phyloP scores from a whole-genome alignment of 768 basidiomycete genomes.

The Leccinum ochraceum region DNA sequence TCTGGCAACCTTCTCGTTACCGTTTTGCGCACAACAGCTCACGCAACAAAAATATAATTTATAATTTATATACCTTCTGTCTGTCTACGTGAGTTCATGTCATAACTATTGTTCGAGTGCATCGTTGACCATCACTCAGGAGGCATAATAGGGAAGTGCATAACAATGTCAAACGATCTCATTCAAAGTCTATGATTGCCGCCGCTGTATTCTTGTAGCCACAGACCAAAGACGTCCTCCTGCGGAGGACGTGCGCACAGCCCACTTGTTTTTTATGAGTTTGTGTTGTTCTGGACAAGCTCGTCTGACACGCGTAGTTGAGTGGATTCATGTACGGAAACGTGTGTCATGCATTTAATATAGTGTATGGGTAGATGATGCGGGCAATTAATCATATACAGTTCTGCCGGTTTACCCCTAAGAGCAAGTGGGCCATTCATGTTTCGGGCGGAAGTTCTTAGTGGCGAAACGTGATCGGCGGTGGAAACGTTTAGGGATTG shows the following conservation, averaged over 20 bases:
- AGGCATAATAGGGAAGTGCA: constrained; percentile 27
- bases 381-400: constrained; percentile 1
- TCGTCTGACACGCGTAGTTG: background rate
- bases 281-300: background rate
- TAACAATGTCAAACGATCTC: constrained; percentile 16
- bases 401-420: background rate
- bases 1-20: too few relatives aligned
- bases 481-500: background rate
- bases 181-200: background rate
- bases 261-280: background rate
- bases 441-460: constrained; percentile 3
- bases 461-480: constrained; percentile 9
- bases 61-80: too few relatives aligned
- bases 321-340: background rate
- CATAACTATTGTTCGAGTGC: too few relatives aligned
- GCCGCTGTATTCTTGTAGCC: background rate
- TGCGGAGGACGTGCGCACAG: constrained; percentile 6
- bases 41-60: too few relatives aligned
- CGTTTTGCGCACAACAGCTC: too few relatives aligned
- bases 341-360: constrained; percentile 3
- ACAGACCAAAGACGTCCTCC: background rate
- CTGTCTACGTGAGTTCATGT: too few relatives aligned
- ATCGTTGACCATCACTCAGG: constrained; percentile 7
- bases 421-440: background rate
- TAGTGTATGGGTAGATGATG: background rate